A percentile compares a stretch with the other conserved stretches of the same genome.
Conservation (phyloP, 169 alveolate species). For the Blepharisma undulans region DNA sequence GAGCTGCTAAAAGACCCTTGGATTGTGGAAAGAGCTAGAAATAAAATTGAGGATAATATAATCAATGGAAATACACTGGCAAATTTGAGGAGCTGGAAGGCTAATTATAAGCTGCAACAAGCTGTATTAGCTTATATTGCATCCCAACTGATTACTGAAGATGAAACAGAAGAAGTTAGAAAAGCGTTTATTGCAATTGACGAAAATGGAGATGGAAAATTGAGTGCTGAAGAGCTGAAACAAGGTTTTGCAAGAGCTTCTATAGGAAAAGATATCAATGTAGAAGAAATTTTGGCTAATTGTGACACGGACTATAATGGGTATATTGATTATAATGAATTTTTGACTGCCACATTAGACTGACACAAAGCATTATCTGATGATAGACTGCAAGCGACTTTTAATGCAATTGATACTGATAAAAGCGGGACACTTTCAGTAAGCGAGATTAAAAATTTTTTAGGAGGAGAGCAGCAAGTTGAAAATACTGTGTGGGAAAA, state of each 20-base stretch:
- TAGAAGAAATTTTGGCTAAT: not conserved
- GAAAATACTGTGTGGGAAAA: slow-evolving; percentile 24
- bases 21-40: not conserved
- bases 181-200: slow-evolving; percentile 60
- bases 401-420: slow-evolving; percentile 74
- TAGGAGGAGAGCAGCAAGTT: slow-evolving; percentile 43
- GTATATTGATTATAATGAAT: slow-evolving; percentile 73
- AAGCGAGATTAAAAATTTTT: slow-evolving; percentile 64
- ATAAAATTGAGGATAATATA: not conserved
- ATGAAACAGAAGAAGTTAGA: slow-evolving; percentile 48
- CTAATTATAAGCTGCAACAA: slow-evolving; percentile 41
- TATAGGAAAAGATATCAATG: not conserved
- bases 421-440: slow-evolving; percentile 74
- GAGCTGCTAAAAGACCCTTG: slow-evolving; percentile 51
- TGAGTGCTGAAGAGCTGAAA: slow-evolving; percentile 49
- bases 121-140: slow-evolving; percentile 56
- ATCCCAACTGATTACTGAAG: slow-evolving; percentile 41
- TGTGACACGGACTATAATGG: slow-evolving; percentile 74
- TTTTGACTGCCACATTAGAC: slow-evolving; percentile 77
- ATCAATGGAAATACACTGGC: slow-evolving; percentile 15
- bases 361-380: slow-evolving; percentile 58
- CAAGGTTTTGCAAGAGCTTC: not conserved
- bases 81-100: slow-evolving; percentile 43
- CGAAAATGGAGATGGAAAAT: slow-evolving; percentile 53
- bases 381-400: slow-evolving; percentile 67